Base-by-base conservation (phyloP, 2,329 filamentous ascomycete species). In the Cercospora citrullina region DNA sequence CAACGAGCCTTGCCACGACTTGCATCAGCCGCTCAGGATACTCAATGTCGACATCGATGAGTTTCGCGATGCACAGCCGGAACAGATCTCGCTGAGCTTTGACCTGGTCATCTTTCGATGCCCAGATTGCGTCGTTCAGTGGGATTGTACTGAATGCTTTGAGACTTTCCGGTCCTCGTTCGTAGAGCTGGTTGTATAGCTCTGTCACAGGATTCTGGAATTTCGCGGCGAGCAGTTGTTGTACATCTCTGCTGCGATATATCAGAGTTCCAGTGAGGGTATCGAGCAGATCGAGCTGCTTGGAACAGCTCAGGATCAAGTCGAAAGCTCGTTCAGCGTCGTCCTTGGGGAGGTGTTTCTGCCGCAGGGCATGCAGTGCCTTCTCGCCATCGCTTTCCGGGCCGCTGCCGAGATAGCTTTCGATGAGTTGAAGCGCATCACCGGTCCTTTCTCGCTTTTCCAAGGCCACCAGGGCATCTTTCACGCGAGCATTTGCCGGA, bases 21-120 rank as follows among this genome's bases (percentile, higher is more conserved):
- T 87, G 86, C 78, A 90, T 84, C 4, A 87, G 85, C 58, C 86
- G 83, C 55, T 87, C 87, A 42, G 87, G 86, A 68, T 87, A 79
- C 66, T 97, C 92, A 74, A 94, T 88, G 63, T 93, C 93, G 55
- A 92, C 93, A 78, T 96, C 92, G 89, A 97, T 96, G 73, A 97
- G 84, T 75, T 91, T 91, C 26, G 94, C 94, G 72, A 97, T 88
- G 73, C 94, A 89, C 66, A 96, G 87, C 75, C 90, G 87, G 65
- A 91, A 90, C 75, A 90, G 84, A 75, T 92, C 89, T 73, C 80
- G 71, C 69, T 84, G 80, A 2, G 80, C 81, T 10, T 76, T 74
- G 30, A 75, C 86, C 81, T 81, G 87, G 60, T 74, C 69, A 68
- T 80, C 75, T 55, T 82, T 77, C 23, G 78, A 76, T 1, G 74